Percentiles rank a stretch among this genome's conserved stretches.
Evolutionary conservation across 441 rosid species (phyloP).

Genomic region (Hura crepitans): DNA sequence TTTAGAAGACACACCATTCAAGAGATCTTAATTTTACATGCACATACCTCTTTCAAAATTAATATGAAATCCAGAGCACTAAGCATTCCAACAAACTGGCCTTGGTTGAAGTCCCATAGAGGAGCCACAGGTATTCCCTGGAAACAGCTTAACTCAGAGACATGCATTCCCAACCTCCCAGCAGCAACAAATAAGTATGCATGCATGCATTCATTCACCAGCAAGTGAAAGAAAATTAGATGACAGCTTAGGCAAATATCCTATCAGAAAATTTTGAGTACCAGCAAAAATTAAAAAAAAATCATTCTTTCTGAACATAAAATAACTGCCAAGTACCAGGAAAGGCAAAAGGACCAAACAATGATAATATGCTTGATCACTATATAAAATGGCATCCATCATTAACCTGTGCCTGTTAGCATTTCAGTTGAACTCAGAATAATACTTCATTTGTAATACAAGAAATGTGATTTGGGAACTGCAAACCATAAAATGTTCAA

Average conservation of each 20-base stretch:
- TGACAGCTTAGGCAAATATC: background rate
- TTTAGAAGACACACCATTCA: slow-evolving; percentile 9
- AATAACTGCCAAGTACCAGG: background rate
- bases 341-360: background rate
- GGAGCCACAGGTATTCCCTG: slow-evolving; percentile 66
- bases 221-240: slow-evolving; percentile 3
- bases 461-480: background rate
- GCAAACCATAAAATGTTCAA: background rate
- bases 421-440: background rate
- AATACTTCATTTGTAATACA: background rate
- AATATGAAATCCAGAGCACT: slow-evolving; percentile 57
- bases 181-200: slow-evolving; percentile 20
- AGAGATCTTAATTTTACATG: background rate
- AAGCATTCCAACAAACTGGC: slow-evolving; percentile 59
- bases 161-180: slow-evolving; percentile 21
- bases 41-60: slow-evolving; percentile 55
- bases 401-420: background rate
- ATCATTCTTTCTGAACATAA: background rate
- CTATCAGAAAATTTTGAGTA: background rate
- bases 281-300: background rate
- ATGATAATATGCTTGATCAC: background rate
- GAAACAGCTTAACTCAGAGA: slow-evolving; percentile 38
- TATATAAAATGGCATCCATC: background rate
- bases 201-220: slow-evolving; percentile 16
- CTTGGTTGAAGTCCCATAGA: slow-evolving; percentile 54